Conservation (phyloP, 148 eudicot species). For the Camellia sinensis region DNA sequence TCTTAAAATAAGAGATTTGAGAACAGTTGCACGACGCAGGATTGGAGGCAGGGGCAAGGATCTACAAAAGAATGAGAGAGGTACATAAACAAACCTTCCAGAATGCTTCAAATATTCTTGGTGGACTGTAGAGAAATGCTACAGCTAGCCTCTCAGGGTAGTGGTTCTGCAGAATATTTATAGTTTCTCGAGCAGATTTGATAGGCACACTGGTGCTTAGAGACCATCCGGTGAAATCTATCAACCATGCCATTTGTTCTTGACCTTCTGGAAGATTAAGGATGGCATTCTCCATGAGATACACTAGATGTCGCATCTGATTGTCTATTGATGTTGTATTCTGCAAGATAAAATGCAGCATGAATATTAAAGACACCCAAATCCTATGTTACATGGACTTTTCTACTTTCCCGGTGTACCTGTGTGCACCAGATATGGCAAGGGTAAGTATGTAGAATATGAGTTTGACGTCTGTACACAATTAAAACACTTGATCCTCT, state of each 20-base stretch:
- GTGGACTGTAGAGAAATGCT: constrained; percentile 64
- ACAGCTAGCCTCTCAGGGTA: constrained; percentile 67
- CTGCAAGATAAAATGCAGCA: constrained; percentile 28
- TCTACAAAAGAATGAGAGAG: neutral
- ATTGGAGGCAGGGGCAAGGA: neutral
- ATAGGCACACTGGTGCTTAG: constrained; percentile 49
- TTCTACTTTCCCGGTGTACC: no score
- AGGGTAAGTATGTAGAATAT: no score
- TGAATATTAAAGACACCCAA: neutral
- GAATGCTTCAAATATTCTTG: constrained; percentile 62
- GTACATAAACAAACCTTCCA: constrained; percentile 46
- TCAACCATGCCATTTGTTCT: constrained; percentile 70
- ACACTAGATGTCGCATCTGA: constrained; percentile 60
- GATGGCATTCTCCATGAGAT: constrained; percentile 66
- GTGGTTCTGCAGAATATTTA: constrained; percentile 59
- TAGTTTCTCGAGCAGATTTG: constrained; percentile 53
- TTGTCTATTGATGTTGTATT: constrained; percentile 58
- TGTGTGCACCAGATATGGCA: no score
- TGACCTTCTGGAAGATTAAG: constrained; percentile 68
- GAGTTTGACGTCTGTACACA: no score
- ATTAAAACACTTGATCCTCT: no score
- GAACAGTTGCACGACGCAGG: neutral
- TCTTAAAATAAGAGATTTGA: no score
- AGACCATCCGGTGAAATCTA: constrained; percentile 76
- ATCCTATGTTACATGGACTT: neutral